Conservation (phyloP, 2,329 filamentous ascomycete species). For the Verticillium tricorpus region DNA sequence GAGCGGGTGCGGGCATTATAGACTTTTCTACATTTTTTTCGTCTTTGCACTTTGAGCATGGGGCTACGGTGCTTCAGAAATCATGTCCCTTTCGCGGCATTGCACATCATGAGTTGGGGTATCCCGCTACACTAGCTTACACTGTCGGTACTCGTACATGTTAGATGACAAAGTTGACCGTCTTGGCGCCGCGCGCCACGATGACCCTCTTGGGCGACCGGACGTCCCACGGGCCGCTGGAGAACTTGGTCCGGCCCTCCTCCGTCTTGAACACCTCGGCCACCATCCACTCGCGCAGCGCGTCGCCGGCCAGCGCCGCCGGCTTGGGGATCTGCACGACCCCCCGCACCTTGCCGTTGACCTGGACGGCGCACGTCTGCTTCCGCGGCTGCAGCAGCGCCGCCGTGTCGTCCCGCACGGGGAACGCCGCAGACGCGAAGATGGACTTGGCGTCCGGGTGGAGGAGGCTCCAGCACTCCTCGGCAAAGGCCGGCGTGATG, state of each 20-base stretch:
- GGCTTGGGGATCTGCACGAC: constrained; percentile 59
- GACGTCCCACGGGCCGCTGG: constrained; percentile 38
- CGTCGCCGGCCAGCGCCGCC: constrained; percentile 32
- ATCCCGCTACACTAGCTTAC: constrained; percentile 9
- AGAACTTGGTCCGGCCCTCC: constrained; percentile 54
- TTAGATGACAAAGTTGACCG: constrained; percentile 69
- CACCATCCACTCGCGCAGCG: constrained; percentile 57
- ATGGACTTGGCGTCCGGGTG: constrained; percentile 31
- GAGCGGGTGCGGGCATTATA: not conserved
- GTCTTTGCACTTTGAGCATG: not conserved
- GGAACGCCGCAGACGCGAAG: constrained; percentile 51
- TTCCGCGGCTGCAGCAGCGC: constrained; percentile 44
- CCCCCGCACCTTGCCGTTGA: constrained; percentile 75
- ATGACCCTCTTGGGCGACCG: constrained; percentile 58
- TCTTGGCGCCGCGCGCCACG: constrained; percentile 60
- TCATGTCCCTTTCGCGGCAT: not conserved
- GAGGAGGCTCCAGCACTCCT: constrained; percentile 72
- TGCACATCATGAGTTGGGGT: constrained; percentile 4
- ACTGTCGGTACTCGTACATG: not conserved
- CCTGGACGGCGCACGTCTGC: constrained; percentile 62
- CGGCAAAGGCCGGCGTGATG: constrained; percentile 73
- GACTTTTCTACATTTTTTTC: not conserved
- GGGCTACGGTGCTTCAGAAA: not conserved
- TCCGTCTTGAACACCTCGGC: constrained; percentile 55
- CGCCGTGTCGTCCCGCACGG: constrained; percentile 46